phyloP scores from a whole-genome alignment of 371 early-diverging fungal genomes.

The Mortierella sp. region DNA sequence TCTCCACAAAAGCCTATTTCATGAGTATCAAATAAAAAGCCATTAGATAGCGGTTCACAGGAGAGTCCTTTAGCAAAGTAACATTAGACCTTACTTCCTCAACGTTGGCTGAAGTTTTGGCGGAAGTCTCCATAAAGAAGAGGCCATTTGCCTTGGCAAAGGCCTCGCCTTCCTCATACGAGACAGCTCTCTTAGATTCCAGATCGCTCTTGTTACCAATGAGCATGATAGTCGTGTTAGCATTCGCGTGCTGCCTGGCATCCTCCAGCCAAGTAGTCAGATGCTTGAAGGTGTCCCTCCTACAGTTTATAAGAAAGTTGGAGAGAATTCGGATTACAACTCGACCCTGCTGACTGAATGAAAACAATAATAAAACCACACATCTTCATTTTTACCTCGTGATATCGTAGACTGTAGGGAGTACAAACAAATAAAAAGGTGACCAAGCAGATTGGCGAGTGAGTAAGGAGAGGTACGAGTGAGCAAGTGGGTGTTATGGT shows the following conservation, averaged over 20 bases:
- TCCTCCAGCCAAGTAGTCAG: slow-evolving; percentile 94
- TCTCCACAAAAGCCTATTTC: slow-evolving; percentile 77
- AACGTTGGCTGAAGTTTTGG: slow-evolving; percentile 94
- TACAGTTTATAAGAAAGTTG: slow-evolving; percentile 17
- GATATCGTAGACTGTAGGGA: slow-evolving; percentile 79
- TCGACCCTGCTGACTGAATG: slow-evolving; percentile 7
- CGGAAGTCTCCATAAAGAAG: slow-evolving; percentile 94
- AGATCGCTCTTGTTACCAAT: slow-evolving; percentile 97
- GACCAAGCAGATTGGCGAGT: slow-evolving; percentile 1
- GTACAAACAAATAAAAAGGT: neutral
- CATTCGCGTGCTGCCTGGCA: slow-evolving; percentile 90
- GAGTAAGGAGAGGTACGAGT: neutral
- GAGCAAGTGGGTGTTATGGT: slow-evolving; percentile 19
- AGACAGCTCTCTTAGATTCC: slow-evolving; percentile 83
- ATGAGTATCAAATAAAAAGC: neutral
- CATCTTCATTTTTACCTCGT: slow-evolving; percentile 63
- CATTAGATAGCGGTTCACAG: too few species aligned
- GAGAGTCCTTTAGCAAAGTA: neutral
- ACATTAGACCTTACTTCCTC: slow-evolving; percentile 67
- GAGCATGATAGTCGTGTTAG: slow-evolving; percentile 90
- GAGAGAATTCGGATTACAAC: neutral
- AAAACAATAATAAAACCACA: neutral
- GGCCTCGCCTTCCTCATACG: slow-evolving; percentile 88
- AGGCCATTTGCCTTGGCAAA: slow-evolving; percentile 90
- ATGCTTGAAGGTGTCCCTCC: slow-evolving; percentile 92